Evolutionary conservation across 2,329 filamentous ascomycete genomes (phyloP), one percentile per base, ranked within the genome.

Genomic region (Talaromyces sp.): DNA sequence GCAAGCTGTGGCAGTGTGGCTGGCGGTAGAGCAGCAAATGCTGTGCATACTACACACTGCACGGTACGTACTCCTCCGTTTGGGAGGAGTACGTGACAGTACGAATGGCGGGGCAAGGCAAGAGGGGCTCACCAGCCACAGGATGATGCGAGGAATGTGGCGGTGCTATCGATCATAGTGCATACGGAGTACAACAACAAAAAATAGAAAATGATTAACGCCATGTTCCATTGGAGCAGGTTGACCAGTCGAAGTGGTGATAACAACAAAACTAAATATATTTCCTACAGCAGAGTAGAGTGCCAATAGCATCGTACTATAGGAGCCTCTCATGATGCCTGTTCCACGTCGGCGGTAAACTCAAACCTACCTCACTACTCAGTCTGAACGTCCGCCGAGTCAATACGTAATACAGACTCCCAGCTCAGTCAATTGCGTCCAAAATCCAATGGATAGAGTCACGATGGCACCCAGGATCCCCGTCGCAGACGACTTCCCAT

Each of bases 401-500:
- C 31, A 23, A 35, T 31, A 52, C 48, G 28, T 21, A 52, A 33
- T 28, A 5, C 28, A 52, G 31, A 28, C 25, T 7, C n/a, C n/a
- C 50, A 54, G 14, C 50, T 14, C 6, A 23, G 35, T 18, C 48
- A 18, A 21, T 21, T 11, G 46, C 42, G n/a, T 14, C 7, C 8
- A 21, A 9, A 21, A 28, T 3, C 28, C 3, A 9, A 16, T 7
- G n/a, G 40, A 12, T 18, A 44, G 5, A 46, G 42, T 35, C 5
- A 21, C 14, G 3, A 75, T 75, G 74, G 67, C 73, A 58, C 72
- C 68, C 18, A 76, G 73, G 66, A 68, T 75, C 25, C 81, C 81
- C 25, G 67, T 71, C 23, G 68, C 69, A 42, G 69, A 77, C 60
- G 80, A 84, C 70, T 83, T 85, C 66, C 79, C 82, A 12, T 63